These are phyloP conservation scores for Annona cherimola DNA, from an alignment of 164 flowering plant species.

Conservation along the genomic window DNA sequence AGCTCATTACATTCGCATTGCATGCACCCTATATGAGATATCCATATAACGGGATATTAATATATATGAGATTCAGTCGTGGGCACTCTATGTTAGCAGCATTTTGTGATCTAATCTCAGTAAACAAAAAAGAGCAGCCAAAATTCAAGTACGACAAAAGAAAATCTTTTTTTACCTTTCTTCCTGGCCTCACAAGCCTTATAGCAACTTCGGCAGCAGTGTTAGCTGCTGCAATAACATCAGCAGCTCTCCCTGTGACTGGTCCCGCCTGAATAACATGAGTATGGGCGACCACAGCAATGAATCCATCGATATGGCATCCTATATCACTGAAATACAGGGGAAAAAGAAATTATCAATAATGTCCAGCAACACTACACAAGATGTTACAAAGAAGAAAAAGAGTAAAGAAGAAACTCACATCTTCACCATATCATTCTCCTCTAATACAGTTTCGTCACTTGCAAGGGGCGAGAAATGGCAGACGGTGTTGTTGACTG, in stretches of 20 bases:
- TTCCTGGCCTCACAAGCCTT: slow-evolving; percentile 91
- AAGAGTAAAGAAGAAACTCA: slow-evolving; percentile 20
- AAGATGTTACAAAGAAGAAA: neutral
- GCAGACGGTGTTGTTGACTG: slow-evolving; percentile 81
- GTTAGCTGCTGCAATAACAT: slow-evolving; percentile 88
- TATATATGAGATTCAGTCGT: neutral
- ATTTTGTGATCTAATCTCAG: neutral
- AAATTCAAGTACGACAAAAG: neutral
- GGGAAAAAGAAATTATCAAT: neutral
- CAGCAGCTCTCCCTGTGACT: slow-evolving; percentile 83
- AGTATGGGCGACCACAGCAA: slow-evolving; percentile 84
- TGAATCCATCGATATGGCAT: slow-evolving; percentile 93
- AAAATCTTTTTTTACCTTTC: slow-evolving; percentile 40
- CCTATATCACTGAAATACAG: slow-evolving; percentile 71
- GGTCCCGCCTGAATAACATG: slow-evolving; percentile 86
- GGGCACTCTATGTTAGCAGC: neutral
- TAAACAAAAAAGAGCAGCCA: neutral
- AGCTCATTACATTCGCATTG: neutral
- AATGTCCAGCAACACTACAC: neutral
- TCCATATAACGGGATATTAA: neutral
- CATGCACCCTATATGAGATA: neutral
- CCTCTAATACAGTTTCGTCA: slow-evolving; percentile 68
- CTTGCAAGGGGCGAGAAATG: slow-evolving; percentile 94
- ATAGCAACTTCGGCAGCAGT: slow-evolving; percentile 94
- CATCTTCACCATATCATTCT: slow-evolving; percentile 86